Base-by-base conservation (phyloP, 2,329 filamentous ascomycete species). In the Colletotrichum costaricense region DNA sequence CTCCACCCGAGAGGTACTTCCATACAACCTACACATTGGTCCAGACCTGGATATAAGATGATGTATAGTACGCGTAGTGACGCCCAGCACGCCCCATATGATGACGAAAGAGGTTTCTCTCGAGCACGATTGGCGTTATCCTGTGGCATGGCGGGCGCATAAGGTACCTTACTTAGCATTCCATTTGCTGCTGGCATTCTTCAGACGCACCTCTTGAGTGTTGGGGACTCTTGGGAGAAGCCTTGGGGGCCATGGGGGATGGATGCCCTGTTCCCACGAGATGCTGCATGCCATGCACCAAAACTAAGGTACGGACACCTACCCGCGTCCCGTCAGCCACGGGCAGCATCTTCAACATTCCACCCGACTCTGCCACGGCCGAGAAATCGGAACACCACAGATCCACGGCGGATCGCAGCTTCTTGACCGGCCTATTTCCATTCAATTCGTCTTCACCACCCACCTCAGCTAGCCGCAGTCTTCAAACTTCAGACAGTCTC, bases 131-230 rank as follows among this genome's bases (percentile, higher is more conserved):
- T 28, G 19, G 55, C 24, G 42, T 19, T 28, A 16, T 63, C 46
- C n/a, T 33, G 55, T 56, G 33, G 16, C 63, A 65, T 7, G 24
- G 33, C 16, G 12, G 14, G 35, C n/a, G 30, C 35, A 62, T 30
- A 22, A 22, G 22, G 22, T 22, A 14, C 22, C 11, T 35, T 35
- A 35, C 11, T 35, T 35, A 35, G 4, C 33, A 35, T 35, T 35
- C 33, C 33, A 38, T 35, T 38, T 57, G 52, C 33, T 30, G 30
- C 16, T 38, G 49, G 52, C 22, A 65, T 65, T 65, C 63, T 56
- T 57, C 24, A 65, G 24, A 65, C 4, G 16, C 38, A 42, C 49
- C 52, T 65, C n/a, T 33, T n/a, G 63, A 49, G 24, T 56, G 16
- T 42, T 42, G 12, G 16, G 38, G 4, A 35, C 5, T 42, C 14